phyloP scores from a whole-genome alignment of 768 basidiomycete genomes.

The Sarcomyxa edulis region DNA sequence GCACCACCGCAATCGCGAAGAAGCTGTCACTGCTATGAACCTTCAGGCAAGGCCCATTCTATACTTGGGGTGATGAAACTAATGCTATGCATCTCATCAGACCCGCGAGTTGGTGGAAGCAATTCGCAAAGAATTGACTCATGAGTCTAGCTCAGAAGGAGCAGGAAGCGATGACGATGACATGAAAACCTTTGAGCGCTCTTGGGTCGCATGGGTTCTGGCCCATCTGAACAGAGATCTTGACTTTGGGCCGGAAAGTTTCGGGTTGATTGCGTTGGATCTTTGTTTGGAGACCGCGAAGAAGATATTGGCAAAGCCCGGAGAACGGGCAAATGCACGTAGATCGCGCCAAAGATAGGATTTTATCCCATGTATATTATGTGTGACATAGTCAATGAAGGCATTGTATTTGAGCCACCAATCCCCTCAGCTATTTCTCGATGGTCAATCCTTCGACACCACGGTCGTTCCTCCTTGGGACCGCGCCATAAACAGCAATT shows the following conservation, averaged over 20 bases:
- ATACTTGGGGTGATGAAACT: too few relatives aligned
- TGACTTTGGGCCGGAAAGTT: conserved; percentile 36
- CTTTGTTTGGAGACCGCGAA: conserved; percentile 35
- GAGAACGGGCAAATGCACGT: too few relatives aligned
- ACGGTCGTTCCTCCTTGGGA: too few relatives aligned
- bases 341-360: too few relatives aligned
- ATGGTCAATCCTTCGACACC: too few relatives aligned
- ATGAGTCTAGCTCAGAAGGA: conserved; percentile 18
- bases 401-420: too few relatives aligned
- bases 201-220: conserved; percentile 40
- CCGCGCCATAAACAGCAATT: too few relatives aligned
- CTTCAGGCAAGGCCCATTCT: conserved; percentile 36
- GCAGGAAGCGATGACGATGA: conserved; percentile 20
- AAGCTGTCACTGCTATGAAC: conserved; percentile 37
- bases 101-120: conserved; percentile 32
- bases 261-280: conserved; percentile 39
- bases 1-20: conserved; percentile 34
- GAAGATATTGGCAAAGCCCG: too few relatives aligned
- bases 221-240: conserved; percentile 27
- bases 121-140: conserved; percentile 29
- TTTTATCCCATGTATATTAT: too few relatives aligned
- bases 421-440: too few relatives aligned
- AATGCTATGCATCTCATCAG: too few relatives aligned
- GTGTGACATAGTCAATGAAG: too few relatives aligned
- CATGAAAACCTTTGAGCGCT: conserved; percentile 29